Conservation (phyloP, 805 yeast species). For the Blastobotrys muscicola region DNA sequence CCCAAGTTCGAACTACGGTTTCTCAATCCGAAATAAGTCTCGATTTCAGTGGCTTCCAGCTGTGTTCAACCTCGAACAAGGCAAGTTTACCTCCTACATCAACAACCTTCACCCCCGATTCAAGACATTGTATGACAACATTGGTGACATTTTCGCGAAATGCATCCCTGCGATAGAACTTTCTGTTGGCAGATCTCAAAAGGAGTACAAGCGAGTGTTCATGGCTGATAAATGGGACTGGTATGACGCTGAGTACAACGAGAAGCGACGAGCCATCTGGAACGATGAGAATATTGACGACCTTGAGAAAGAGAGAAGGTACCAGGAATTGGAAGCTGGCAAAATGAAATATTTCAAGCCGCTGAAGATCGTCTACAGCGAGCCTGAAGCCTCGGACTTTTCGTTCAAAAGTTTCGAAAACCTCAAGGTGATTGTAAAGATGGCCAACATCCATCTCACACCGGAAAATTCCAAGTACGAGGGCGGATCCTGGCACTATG, state of each 20-base stretch:
- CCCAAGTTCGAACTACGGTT: too few relatives aligned
- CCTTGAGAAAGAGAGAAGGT: not conserved
- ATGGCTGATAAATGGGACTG: not conserved
- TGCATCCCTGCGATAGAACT: conserved; percentile 27
- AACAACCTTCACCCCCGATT: conserved; percentile 33
- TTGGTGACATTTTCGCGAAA: conserved; percentile 27
- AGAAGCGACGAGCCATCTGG: not conserved
- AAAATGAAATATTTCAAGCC: not conserved
- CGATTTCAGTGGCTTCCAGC: conserved; percentile 35
- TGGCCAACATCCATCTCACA: conserved; percentile 34
- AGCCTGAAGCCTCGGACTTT: too few relatives aligned
- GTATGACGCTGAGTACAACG: not conserved
- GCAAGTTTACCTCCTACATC: conserved; percentile 27
- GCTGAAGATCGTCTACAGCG: not conserved
- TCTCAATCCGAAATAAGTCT: too few relatives aligned
- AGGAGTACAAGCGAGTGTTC: not conserved
- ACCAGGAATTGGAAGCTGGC: not conserved
- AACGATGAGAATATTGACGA: not conserved
- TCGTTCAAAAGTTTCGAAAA: conserved; percentile 1
- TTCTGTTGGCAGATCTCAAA: conserved; percentile 17
- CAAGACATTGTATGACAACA: conserved; percentile 23
- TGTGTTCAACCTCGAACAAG: conserved; percentile 8
- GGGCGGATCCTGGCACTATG: conserved; percentile 38
- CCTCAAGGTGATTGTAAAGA: conserved; percentile 32
- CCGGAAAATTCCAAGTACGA: conserved; percentile 32